These are phyloP conservation scores for Chlamydomonas sp. DNA, from an alignment of 139 green algal species.

Conservation along the genomic window DNA sequence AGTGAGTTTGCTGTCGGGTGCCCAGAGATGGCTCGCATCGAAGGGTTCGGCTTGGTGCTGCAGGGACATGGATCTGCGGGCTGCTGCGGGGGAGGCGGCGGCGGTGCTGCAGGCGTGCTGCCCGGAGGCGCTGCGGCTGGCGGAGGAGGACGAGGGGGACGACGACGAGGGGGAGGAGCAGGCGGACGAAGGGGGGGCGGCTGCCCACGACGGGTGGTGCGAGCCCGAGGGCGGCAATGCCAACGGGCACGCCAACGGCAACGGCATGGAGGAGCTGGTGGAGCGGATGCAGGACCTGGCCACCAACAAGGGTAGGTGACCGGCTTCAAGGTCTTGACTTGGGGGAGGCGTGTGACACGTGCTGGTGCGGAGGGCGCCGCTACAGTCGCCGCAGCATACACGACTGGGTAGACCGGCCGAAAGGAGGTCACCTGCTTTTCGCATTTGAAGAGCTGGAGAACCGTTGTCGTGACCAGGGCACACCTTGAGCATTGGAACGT, in stretches of 20 bases:
- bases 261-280: slow-evolving; percentile 67
- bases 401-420: too few species aligned
- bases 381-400: too few species aligned
- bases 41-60: not conserved
- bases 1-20: too few species aligned
- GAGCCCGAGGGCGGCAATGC: slow-evolving; percentile 6
- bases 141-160: not conserved
- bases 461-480: too few species aligned
- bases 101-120: slow-evolving; percentile 67
- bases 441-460: too few species aligned
- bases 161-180: slow-evolving; percentile 13
- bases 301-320: slow-evolving; percentile 56
- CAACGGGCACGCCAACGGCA: not conserved
- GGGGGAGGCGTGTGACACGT: too few species aligned
- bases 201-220: not conserved
- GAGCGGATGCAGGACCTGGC: slow-evolving; percentile 77
- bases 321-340: not conserved
- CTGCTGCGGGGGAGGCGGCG: slow-evolving; percentile 72
- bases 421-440: too few species aligned
- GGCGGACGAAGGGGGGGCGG: slow-evolving; percentile 3
- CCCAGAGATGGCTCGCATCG: too few species aligned
- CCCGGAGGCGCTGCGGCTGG: slow-evolving; percentile 27
- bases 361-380: too few species aligned
- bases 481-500: too few species aligned
- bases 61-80: slow-evolving; percentile 26